Evolutionary conservation across 768 basidiomycete species (phyloP).

Genomic region (Mycena sanguinolenta): DNA sequence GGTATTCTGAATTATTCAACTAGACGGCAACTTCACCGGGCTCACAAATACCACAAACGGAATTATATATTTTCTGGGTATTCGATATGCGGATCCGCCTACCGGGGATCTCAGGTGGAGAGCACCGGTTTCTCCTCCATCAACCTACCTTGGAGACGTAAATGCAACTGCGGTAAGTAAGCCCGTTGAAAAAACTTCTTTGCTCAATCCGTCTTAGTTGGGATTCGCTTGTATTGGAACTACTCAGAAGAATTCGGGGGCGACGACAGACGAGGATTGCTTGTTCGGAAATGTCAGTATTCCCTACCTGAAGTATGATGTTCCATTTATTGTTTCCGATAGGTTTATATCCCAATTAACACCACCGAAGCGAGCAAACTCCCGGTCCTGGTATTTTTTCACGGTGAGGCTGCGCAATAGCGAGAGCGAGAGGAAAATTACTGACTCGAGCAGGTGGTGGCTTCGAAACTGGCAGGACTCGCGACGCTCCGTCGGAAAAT

Average conservation of each 20-base stretch:
- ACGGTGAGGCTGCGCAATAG: slow-evolving; percentile 46
- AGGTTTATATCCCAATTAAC: slow-evolving; percentile 38
- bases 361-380: slow-evolving; percentile 28
- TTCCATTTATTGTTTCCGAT: background rate
- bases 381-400: slow-evolving; percentile 57
- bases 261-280: slow-evolving; percentile 56
- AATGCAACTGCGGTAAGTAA: slow-evolving; percentile 50
- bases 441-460: slow-evolving; percentile 49
- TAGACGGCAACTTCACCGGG: slow-evolving; percentile 57
- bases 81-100: slow-evolving; percentile 60
- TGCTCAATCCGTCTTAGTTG: slow-evolving; percentile 44
- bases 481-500: slow-evolving; percentile 47
- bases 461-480: slow-evolving; percentile 53
- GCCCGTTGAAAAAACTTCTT: background rate
- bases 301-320: background rate
- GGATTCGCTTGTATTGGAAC: slow-evolving; percentile 51
- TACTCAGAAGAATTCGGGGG: slow-evolving; percentile 43
- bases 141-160: slow-evolving; percentile 51
- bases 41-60: slow-evolving; percentile 45
- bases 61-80: slow-evolving; percentile 54
- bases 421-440: background rate
- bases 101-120: slow-evolving; percentile 56
- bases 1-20: background rate
- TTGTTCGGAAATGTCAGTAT: slow-evolving; percentile 56
- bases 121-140: slow-evolving; percentile 55